Evolutionary conservation across 208 protist species (phyloP), one percentile per base, ranked within the genome.

Genomic region (Trypanosoma boissoni): DNA sequence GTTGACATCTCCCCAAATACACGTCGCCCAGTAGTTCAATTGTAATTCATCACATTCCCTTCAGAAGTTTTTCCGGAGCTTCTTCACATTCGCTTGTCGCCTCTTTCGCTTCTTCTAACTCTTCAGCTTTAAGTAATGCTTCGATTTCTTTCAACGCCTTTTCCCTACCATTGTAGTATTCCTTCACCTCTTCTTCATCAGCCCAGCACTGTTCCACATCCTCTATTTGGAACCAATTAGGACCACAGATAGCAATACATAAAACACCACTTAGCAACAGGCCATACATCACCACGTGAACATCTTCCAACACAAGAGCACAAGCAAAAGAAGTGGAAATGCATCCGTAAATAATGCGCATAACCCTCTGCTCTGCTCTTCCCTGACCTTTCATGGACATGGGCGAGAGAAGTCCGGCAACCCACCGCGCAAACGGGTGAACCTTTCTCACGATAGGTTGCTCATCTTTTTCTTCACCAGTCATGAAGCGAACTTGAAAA

Each of bases 361-460:
- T 63, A 21, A 69, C 53, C 28, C 58, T 70, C 1, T 27, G 58
- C 9, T 39, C 43, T n/a, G 66, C 75, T 28, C 53, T 64, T 36
- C 51, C 42, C 55, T 95, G 88, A 39, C 92, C 88, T 12, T 27
- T 42, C 14, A 95, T 58, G 14, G 81, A 92, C 84, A 95, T 92
- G 57, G 81, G 85, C n/a, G 77, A 78, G 9, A 78, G 56, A 20
- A 94, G 64, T n/a, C 68, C 74, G 3, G 82, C 76, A 21, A 94
- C 29, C 58, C 68, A 81, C 4, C 45, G 66, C 10, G 84, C 77
- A 2, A 79, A 43, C 1, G 88, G 84, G 57, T 94, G 84, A 18
- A 90, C 70, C 12, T 46, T 28, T 10, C 29, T 26, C 27, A 21
- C 32, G 10, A 46, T 21, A 43, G 24, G 37, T 41, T 39, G 8